phyloP scores from a whole-genome alignment of 805 yeast genomes.

The Spathaspora sp. region DNA sequence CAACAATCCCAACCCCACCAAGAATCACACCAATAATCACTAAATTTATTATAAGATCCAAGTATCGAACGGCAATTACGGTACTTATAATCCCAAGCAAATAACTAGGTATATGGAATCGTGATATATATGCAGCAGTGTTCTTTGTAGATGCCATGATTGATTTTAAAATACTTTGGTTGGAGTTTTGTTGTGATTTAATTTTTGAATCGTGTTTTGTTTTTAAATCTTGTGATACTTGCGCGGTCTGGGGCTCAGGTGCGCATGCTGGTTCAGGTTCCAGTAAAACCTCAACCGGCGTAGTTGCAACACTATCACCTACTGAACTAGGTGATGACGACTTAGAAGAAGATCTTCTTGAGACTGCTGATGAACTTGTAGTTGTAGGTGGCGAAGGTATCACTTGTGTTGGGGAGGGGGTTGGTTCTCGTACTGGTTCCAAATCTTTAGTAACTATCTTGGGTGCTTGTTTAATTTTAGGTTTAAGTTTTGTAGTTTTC shows the following conservation, averaged over 20 bases:
- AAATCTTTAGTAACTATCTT: not conserved
- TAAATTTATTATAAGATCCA: not conserved
- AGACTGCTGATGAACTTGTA: not conserved
- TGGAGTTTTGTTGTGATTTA: not conserved
- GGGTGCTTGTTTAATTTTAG: not conserved
- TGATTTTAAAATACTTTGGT: not conserved
- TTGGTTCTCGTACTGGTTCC: not conserved
- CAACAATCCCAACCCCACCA: not conserved
- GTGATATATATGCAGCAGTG: not conserved
- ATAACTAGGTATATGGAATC: conserved; percentile 3
- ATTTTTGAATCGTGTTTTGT: not conserved
- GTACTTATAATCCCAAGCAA: not conserved
- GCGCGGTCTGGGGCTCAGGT: not conserved
- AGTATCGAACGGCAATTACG: not conserved
- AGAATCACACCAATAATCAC: not conserved
- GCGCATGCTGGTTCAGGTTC: not conserved
- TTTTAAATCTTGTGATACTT: not conserved
- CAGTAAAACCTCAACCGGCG: not conserved
- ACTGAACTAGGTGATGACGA: not conserved
- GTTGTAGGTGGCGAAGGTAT: not conserved
- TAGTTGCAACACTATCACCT: not conserved
- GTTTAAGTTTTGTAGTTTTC: not conserved
- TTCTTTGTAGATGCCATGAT: not conserved
- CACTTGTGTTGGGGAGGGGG: not conserved
- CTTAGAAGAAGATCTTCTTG: not conserved